Percentiles rank a stretch among this genome's conserved stretches.
phyloP scores from a whole-genome alignment of 2,329 filamentous ascomycete species.

The Epichloe sibirici region DNA sequence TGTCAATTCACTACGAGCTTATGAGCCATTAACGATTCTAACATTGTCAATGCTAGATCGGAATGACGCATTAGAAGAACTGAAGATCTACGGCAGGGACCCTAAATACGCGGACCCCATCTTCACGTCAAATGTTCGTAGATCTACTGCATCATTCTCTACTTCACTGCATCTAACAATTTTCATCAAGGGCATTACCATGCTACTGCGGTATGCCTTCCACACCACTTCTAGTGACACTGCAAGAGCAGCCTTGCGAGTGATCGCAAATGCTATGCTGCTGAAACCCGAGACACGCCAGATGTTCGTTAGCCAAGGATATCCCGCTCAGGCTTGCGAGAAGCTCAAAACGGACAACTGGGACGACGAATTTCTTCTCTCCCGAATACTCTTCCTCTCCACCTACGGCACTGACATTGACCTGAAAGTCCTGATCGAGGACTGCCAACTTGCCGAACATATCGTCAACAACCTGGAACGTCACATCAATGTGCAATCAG shows the following conservation, averaged over 20 bases:
- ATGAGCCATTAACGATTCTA: conserved; percentile 1
- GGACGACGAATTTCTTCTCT: conserved; percentile 74
- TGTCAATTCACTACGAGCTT: neutral
- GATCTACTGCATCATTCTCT: neutral
- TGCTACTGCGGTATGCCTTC: conserved; percentile 62
- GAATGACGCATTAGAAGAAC: conserved; percentile 47
- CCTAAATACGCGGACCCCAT: conserved; percentile 65
- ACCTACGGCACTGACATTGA: conserved; percentile 37
- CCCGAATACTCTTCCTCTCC: conserved; percentile 32
- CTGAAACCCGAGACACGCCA: conserved; percentile 34
- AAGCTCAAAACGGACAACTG: conserved; percentile 59
- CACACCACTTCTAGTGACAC: conserved; percentile 48
- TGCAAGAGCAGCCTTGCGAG: conserved; percentile 66
- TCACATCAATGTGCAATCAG: conserved; percentile 42
- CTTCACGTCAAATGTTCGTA: conserved; percentile 61
- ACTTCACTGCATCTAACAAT: conserved; percentile 1
- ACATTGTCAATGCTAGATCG: conserved; percentile 37
- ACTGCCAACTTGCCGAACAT: conserved; percentile 33
- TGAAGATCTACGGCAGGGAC: conserved; percentile 58
- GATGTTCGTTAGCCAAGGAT: conserved; percentile 31
- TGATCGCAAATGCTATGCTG: conserved; percentile 65
- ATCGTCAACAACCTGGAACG: conserved; percentile 58
- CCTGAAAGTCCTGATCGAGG: conserved; percentile 35
- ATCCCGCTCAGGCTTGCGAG: conserved; percentile 51
- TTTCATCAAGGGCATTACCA: conserved; percentile 55